These are phyloP conservation scores for Colletotrichum shisoi DNA, from an alignment of 2,329 filamentous ascomycete species.

Conservation along the genomic window DNA sequence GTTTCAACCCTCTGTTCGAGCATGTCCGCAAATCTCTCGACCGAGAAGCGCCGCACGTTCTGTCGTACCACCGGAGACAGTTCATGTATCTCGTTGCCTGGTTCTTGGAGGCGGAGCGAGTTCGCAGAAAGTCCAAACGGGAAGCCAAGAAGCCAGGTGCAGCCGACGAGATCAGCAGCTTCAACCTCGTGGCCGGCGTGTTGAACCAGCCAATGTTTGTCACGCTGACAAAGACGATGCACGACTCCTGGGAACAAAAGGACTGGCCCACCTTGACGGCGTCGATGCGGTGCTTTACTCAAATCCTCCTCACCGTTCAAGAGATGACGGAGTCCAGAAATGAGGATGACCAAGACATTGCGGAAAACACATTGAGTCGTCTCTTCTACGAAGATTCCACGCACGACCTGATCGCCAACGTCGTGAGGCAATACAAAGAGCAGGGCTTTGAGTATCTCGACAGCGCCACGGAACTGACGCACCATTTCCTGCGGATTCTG, in stretches of 20 bases:
- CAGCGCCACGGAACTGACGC: constrained; percentile 85
- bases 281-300: constrained; percentile 92
- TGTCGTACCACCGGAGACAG: constrained; percentile 79
- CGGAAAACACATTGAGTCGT: constrained; percentile 93
- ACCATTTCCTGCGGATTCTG: constrained; percentile 90
- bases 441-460: constrained; percentile 95
- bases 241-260: constrained; percentile 80
- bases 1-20: constrained; percentile 90
- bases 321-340: constrained; percentile 85
- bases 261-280: constrained; percentile 87
- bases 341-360: constrained; percentile 97
- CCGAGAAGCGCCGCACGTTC: constrained; percentile 82
- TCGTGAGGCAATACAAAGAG: constrained; percentile 86
- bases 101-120: constrained; percentile 88
- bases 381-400: constrained; percentile 99
- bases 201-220: constrained; percentile 96
- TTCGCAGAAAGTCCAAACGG: constrained; percentile 69
- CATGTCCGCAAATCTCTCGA: constrained; percentile 90
- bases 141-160: constrained; percentile 54
- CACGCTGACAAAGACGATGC: constrained; percentile 82
- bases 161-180: constrained; percentile 72
- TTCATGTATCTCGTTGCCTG: constrained; percentile 93
- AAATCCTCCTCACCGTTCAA: constrained; percentile 90
- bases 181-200: constrained; percentile 85
- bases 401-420: constrained; percentile 83